Evolutionary conservation across 345 rosid species (phyloP), one percentile per base, ranked within the genome.

Genomic region (Murraya paniculata): DNA sequence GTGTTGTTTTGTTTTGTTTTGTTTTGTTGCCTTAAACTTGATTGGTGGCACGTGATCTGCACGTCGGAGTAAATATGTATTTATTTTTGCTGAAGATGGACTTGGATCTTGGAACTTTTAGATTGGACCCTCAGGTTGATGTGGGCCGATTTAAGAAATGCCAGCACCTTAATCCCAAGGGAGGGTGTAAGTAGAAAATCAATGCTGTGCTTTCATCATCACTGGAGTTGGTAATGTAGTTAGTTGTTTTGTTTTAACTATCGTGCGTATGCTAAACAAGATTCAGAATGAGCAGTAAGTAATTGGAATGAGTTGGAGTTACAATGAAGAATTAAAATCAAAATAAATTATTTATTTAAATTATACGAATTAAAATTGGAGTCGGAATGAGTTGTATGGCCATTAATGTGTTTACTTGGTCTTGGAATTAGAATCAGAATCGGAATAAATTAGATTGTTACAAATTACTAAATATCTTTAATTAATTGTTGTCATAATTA

Each of bases 271-370:
- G 11, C 10, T 39, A 2, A 39, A 39, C 0, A 39, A 39, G 13
- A 0, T 2, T 8, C 0, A 39, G 0, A 39, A 39, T 9, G 4
- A 39, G n/a, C n/a, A n/a, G n/a, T n/a, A n/a, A n/a, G n/a, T n/a
- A n/a, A n/a, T n/a, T n/a, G n/a, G 0, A 39, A 39, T 9, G 4
- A 39, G 0, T 0, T 39, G 4, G 0, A 39, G 9, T 9, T 39
- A 0, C 0, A 39, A 39, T 39, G 9, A 39, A 3, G 0, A 39
- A 39, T 39, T 8, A 9, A 2, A 39, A 9, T 39, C 0, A 39
- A 0, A 39, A 39, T 39, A 39, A 39, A 0, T 39, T 39, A 39
- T 9, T 39, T 39, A 39, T 39, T 39, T 39, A 0, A 39, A 39
- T 10, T 0, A 0, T 39, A 9, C 0, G 3, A 39, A 38, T 38